phyloP scores from a whole-genome alignment of 2,329 filamentous ascomycete genomes.

The Aspergillus udagawae region DNA sequence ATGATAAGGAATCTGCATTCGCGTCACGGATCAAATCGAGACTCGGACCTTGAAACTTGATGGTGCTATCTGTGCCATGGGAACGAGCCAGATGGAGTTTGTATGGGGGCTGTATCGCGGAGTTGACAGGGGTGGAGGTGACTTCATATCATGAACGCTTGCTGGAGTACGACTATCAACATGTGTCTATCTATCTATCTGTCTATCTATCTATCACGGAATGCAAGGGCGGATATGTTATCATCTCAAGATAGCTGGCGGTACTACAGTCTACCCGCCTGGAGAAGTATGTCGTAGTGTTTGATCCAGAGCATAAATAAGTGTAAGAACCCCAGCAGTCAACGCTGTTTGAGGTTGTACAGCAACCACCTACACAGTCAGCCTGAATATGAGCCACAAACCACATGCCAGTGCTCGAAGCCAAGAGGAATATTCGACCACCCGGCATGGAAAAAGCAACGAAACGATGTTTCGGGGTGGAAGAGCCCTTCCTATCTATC shows the following conservation, averaged over 20 bases:
- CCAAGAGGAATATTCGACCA: not conserved
- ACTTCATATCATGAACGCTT: not conserved
- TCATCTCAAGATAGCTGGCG: not conserved
- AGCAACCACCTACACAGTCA: not conserved
- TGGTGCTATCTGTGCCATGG: not conserved
- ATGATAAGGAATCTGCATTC: constrained; percentile 1
- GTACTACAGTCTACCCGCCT: not conserved
- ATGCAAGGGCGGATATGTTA: not conserved
- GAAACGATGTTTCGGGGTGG: not conserved
- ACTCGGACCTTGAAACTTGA: not conserved
- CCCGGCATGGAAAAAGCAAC: not conserved
- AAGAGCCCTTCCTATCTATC: not conserved
- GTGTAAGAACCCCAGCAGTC: not conserved
- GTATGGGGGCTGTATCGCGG: not conserved
- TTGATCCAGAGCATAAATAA: not conserved
- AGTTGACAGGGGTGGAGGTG: not conserved
- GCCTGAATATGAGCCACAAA: not conserved
- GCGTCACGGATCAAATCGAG: not conserved
- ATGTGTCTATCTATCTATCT: too few species aligned
- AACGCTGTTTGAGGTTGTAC: not conserved
- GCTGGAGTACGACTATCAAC: not conserved
- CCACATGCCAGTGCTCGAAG: not conserved
- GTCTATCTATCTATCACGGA: too few species aligned
- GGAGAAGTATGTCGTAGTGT: not conserved
- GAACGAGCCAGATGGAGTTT: not conserved